A percentile compares a stretch with the other conserved stretches of the same genome.
Evolutionary conservation across 2,329 filamentous ascomycete genomes (phyloP).

Genomic region (Botrytis hyacinthi): DNA sequence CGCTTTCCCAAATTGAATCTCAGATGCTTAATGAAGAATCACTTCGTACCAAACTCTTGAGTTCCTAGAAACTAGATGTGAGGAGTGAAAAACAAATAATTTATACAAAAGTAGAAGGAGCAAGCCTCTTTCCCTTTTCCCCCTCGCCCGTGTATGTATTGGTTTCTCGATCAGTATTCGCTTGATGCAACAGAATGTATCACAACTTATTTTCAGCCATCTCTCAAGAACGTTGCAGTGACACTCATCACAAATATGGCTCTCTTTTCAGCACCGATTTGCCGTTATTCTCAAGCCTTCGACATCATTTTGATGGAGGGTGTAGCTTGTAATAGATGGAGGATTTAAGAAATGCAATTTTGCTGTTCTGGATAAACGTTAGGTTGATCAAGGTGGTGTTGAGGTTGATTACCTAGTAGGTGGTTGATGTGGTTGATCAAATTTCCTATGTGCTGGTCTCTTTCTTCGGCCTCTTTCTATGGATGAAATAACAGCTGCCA

Average conservation of each 20-base stretch:
- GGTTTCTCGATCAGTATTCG: constrained; percentile 12
- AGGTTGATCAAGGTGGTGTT: neutral
- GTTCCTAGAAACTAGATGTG: constrained; percentile 13
- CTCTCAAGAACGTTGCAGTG: constrained; percentile 18
- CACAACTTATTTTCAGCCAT: constrained; percentile 18
- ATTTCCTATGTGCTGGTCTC: constrained; percentile 9
- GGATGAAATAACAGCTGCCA: constrained; percentile 5
- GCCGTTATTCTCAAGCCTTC: constrained; percentile 15
- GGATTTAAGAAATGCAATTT: neutral
- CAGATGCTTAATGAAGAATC: neutral
- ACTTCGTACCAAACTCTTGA: neutral
- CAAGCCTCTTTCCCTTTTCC: constrained; percentile 3
- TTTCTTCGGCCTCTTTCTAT: constrained; percentile 6
- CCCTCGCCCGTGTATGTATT: neutral
- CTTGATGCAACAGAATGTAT: constrained; percentile 14
- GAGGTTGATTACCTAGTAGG: neutral
- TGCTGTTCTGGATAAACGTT: neutral
- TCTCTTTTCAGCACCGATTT: constrained; percentile 11
- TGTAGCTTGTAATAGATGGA: neutral
- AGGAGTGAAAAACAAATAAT: constrained; percentile 3
- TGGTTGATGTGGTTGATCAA: neutral
- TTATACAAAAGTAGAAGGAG: constrained; percentile 15
- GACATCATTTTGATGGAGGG: constrained; percentile 9
- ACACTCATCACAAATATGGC: constrained; percentile 19
- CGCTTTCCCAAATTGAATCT: neutral